Conservation (phyloP, 106 monocot species). For the Cymbidium sinense region DNA sequence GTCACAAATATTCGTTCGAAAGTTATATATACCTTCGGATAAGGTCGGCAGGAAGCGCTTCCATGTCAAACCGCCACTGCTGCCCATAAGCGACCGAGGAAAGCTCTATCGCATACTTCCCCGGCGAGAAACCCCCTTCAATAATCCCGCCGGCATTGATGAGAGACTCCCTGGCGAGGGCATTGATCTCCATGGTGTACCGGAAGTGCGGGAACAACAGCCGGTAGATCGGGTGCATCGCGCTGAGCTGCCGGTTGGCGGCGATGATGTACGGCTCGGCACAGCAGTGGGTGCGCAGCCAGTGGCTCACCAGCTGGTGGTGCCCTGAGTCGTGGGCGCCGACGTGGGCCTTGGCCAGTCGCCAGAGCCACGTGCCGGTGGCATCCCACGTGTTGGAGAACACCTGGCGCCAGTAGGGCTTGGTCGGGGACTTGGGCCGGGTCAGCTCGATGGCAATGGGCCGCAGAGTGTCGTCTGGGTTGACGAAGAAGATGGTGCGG, state of each 20-base stretch:
- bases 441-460: constrained; percentile 76
- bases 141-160: constrained; percentile 58
- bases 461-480: constrained; percentile 24
- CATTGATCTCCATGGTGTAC: constrained; percentile 83
- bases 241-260: constrained; percentile 57
- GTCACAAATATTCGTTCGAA: no score
- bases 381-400: constrained; percentile 34
- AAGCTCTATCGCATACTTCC: constrained; percentile 49
- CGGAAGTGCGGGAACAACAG: constrained; percentile 68
- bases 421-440: constrained; percentile 39
- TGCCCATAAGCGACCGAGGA: constrained; percentile 49
- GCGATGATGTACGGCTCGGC: constrained; percentile 69
- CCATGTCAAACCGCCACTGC: constrained; percentile 66
- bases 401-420: constrained; percentile 40
- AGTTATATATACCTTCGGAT: constrained; percentile 33
- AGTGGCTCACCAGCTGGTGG: constrained; percentile 78
- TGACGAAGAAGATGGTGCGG: constrained; percentile 63
- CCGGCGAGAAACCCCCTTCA: constrained; percentile 45
- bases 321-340: constrained; percentile 52
- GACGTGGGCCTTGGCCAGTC: constrained; percentile 63
- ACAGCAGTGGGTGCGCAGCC: constrained; percentile 66
- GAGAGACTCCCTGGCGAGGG: constrained; percentile 41
- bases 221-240: constrained; percentile 61
- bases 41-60: constrained; percentile 61
- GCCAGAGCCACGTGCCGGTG: constrained; percentile 66